phyloP scores from a whole-genome alignment of 1,139 yeast species.

The Geotrichum candidum region DNA sequence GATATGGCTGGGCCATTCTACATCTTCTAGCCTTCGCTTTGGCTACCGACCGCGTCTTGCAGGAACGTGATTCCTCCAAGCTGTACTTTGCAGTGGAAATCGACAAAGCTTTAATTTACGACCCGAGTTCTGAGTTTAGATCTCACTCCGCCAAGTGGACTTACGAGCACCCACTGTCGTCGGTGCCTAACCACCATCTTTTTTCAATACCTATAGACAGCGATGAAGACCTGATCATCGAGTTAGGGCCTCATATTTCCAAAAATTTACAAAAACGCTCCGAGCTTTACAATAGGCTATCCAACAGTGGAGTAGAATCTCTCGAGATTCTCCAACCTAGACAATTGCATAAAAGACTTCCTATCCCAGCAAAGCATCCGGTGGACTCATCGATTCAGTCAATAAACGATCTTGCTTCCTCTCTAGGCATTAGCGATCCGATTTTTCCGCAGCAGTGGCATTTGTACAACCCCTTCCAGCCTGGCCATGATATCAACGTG shows the following conservation, averaged over 20 bases:
- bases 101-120: slow-evolving; percentile 13
- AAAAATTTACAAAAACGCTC: slow-evolving; percentile 3
- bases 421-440: slow-evolving; percentile 70
- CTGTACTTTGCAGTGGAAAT: slow-evolving; percentile 33
- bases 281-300: neutral
- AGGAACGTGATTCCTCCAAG: slow-evolving; percentile 15
- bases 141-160: slow-evolving; percentile 20
- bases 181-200: slow-evolving; percentile 32
- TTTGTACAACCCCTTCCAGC: slow-evolving; percentile 59
- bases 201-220: slow-evolving; percentile 28
- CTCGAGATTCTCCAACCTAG: slow-evolving; percentile 13
- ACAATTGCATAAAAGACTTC: slow-evolving; percentile 11
- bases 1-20: slow-evolving; percentile 13
- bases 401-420: slow-evolving; percentile 34
- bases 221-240: slow-evolving; percentile 6
- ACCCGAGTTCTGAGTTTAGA: slow-evolving; percentile 10
- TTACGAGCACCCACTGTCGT: slow-evolving; percentile 32
- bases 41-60: slow-evolving; percentile 10
- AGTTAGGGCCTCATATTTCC: slow-evolving; percentile 11
- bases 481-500: slow-evolving; percentile 84
- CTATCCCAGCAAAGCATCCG: slow-evolving; percentile 12
- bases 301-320: slow-evolving; percentile 14
- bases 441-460: slow-evolving; percentile 86
- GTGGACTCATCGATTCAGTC: slow-evolving; percentile 24
- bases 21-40: neutral